Conservation (phyloP, 805 yeast species). For the Lipomyces orientalis region DNA sequence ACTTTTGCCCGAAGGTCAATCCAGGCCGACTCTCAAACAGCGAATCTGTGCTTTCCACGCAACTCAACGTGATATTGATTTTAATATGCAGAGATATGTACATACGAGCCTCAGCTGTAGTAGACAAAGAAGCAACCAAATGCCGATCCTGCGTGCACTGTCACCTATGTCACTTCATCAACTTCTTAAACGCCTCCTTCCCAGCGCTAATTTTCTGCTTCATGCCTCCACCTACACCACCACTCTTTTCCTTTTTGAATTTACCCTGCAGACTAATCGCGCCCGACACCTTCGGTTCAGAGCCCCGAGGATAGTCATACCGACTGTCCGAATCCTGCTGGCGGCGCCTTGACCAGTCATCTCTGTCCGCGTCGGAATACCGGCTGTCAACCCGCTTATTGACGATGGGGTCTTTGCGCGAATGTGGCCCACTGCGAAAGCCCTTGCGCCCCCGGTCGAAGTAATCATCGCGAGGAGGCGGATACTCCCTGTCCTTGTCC, state of each 20-base stretch:
- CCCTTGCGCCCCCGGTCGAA: not conserved
- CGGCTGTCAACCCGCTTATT: not conserved
- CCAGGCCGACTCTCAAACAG: no score
- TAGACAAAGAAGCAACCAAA: not conserved
- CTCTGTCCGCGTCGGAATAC: conserved; percentile 21
- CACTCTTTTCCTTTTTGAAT: not conserved
- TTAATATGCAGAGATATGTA: not conserved
- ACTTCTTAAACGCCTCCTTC: conserved; percentile 29
- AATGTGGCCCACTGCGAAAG: not conserved
- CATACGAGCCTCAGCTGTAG: not conserved
- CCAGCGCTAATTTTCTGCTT: conserved; percentile 23
- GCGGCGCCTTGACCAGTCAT: conserved; percentile 28
- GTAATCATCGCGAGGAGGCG: not conserved
- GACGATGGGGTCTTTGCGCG: not conserved
- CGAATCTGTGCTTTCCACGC: no score
- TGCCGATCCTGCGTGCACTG: not conserved
- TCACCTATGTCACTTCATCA: conserved; percentile 14
- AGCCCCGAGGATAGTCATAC: conserved; percentile 13
- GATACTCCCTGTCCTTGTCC: not conserved
- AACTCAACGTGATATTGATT: not conserved
- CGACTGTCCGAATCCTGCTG: conserved; percentile 11
- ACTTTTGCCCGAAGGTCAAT: no score
- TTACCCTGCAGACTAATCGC: conserved; percentile 8
- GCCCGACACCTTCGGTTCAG: conserved; percentile 3
- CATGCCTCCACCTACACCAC: conserved; percentile 7